Conservation (phyloP, 2,329 filamentous ascomycete species). For the Neodidymelliopsis sp. region DNA sequence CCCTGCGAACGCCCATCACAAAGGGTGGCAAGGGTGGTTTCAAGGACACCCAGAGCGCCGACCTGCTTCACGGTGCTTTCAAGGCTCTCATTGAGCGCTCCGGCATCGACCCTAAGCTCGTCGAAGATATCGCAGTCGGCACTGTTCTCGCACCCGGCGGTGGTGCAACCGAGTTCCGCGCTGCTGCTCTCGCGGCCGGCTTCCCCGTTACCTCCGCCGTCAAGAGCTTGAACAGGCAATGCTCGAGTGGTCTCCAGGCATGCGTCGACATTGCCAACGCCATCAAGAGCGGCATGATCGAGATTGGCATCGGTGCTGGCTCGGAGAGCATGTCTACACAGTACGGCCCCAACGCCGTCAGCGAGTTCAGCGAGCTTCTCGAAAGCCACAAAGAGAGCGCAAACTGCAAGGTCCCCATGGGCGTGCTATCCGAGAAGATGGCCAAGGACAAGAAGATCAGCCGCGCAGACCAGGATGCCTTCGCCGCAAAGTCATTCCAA, state of each 20-base stretch:
- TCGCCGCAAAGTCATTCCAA: conserved; percentile 90
- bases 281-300: conserved; percentile 91
- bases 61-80: conserved; percentile 85
- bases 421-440: conserved; percentile 92
- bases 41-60: conserved; percentile 90
- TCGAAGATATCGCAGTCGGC: conserved; percentile 93
- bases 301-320: conserved; percentile 90
- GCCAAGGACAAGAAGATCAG: conserved; percentile 80
- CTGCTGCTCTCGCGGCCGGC: conserved; percentile 86
- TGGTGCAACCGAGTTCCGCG: conserved; percentile 96
- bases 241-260: conserved; percentile 90
- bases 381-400: conserved; percentile 81
- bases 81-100: conserved; percentile 83
- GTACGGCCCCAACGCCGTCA: conserved; percentile 88
- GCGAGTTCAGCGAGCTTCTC: conserved; percentile 90
- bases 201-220: conserved; percentile 88
- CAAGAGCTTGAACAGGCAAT: conserved; percentile 90
- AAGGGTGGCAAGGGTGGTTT: conserved; percentile 93
- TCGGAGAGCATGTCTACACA: conserved; percentile 96
- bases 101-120: conserved; percentile 83
- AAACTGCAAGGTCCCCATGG: conserved; percentile 99
- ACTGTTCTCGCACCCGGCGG: conserved; percentile 91
- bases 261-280: conserved; percentile 94
- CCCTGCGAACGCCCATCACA: conserved; percentile 89
- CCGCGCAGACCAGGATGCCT: conserved; percentile 83